Evolutionary conservation across 164 flowering plant genomes (phyloP).

Genomic region (Aristolochia contorta): DNA sequence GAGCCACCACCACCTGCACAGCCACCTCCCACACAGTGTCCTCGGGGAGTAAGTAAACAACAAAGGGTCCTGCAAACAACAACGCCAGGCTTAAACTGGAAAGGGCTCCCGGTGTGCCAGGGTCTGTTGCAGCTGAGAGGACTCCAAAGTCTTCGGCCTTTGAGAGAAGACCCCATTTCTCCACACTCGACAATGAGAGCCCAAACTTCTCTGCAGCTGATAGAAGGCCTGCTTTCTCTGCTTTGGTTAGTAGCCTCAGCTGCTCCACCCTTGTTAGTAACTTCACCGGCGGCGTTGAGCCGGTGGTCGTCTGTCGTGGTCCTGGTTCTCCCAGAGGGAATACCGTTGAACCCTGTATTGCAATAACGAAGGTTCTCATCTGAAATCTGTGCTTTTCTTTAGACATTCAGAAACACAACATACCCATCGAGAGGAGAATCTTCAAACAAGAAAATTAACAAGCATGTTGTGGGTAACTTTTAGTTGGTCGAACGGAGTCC

Average conservation of each 20-base stretch:
- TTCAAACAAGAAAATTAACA: too few relatives aligned
- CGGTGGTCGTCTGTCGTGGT: constrained; percentile 14
- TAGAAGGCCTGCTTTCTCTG: constrained; percentile 83
- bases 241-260: constrained; percentile 76
- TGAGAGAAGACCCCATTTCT: constrained; percentile 73
- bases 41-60: constrained; percentile 75
- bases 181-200: constrained; percentile 70
- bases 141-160: constrained; percentile 84
- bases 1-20: constrained; percentile 48
- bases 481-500: too few relatives aligned
- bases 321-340: constrained; percentile 38
- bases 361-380: not conserved
- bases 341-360: constrained; percentile 24
- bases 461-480: too few relatives aligned
- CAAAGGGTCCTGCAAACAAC: constrained; percentile 59
- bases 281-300: constrained; percentile 37
- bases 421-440: too few relatives aligned
- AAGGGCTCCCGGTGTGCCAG: constrained; percentile 55
- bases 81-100: constrained; percentile 48
- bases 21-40: constrained; percentile 62
- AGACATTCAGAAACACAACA: too few relatives aligned
- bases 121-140: constrained; percentile 83
- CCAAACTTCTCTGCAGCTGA: constrained; percentile 88
- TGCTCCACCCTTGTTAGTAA: constrained; percentile 86
- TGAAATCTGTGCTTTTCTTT: too few relatives aligned